These are phyloP conservation scores for Speleostelium caveatum DNA, from an alignment of 78 protist species.

Conservation along the genomic window DNA sequence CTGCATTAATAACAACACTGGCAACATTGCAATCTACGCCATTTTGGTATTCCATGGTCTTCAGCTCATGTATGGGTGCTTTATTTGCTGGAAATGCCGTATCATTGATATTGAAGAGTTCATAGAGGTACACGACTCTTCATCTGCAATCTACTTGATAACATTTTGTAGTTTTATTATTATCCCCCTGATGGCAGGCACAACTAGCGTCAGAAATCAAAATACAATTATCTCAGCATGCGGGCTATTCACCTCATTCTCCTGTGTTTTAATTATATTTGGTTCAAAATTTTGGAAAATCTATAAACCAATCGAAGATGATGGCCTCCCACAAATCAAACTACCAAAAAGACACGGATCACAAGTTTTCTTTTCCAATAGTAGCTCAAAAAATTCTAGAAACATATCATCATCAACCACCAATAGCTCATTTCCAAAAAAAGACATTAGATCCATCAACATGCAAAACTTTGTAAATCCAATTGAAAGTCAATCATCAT, in stretches of 20 bases:
- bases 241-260: slow-evolving; percentile 62
- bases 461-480: slow-evolving; percentile 48
- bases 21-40: slow-evolving; percentile 36
- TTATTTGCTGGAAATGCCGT: slow-evolving; percentile 55
- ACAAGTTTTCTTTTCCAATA: not conserved
- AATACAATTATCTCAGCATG: slow-evolving; percentile 61
- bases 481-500: slow-evolving; percentile 5
- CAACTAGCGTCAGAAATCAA: not conserved
- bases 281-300: slow-evolving; percentile 74
- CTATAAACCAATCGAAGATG: slow-evolving; percentile 74
- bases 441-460: not conserved
- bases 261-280: slow-evolving; percentile 33
- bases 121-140: slow-evolving; percentile 55
- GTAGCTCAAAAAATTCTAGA: slow-evolving; percentile 1
- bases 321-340: slow-evolving; percentile 65
- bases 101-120: slow-evolving; percentile 64
- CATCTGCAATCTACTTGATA: slow-evolving; percentile 42
- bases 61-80: slow-evolving; percentile 52
- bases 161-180: slow-evolving; percentile 53
- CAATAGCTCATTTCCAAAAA: not conserved
- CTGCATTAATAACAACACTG: slow-evolving; percentile 49
- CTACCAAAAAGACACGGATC: not conserved
- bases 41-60: slow-evolving; percentile 61
- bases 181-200: slow-evolving; percentile 57
- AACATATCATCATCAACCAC: not conserved